Evolutionary conservation across 768 basidiomycete species (phyloP), one percentile per base, ranked within the genome.

Genomic region (Naganishia kalamii): DNA sequence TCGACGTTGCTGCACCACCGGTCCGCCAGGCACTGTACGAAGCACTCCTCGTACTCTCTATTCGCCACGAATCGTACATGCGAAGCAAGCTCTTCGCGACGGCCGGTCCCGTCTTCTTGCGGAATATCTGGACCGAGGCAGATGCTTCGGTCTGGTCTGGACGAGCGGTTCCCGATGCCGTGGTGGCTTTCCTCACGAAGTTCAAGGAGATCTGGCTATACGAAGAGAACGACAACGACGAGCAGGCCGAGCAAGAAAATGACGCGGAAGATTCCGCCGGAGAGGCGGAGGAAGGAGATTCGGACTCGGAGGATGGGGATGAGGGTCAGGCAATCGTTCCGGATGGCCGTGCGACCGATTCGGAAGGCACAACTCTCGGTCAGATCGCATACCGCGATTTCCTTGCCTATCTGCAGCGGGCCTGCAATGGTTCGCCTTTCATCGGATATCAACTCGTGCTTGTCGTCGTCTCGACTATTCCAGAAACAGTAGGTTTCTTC

Each of bases 381-480:
- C 62, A 25, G 19, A 71, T 72, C 25, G 84, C 85, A 2, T 94
- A 88, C 72, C 76, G 71, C 15, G 86, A 88, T 52, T 92, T 97
- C 77, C 79, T 92, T 23, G 83, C 82, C 40, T 96, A 92, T 79
- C 83, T 97, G 46, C 66, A 68, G 29, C 29, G 66, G 43, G 66
- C 37, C 7, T 68, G 66, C 46, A 68, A 68, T 50, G 66, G 66
- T 13, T 61, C 33, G 23, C 48, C 66, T 25, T 48, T n/a, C 57
- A 61, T 59, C 35, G 66, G 60, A 2, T 98, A 96, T 75, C 91
- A 90, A 0, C 82, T 86, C 1, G 82, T 94, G 29, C 79, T 96
- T 19, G 81, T 96, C 27, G 82, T 92, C 27, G 74, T 97, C 15
- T 88, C 90, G 1, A 92, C 90, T 0, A 83, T 97, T 13, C 88